These are phyloP conservation scores for Flaveria linearis DNA, from an alignment of 129 eudicot genomes.

Conservation along the genomic window DNA sequence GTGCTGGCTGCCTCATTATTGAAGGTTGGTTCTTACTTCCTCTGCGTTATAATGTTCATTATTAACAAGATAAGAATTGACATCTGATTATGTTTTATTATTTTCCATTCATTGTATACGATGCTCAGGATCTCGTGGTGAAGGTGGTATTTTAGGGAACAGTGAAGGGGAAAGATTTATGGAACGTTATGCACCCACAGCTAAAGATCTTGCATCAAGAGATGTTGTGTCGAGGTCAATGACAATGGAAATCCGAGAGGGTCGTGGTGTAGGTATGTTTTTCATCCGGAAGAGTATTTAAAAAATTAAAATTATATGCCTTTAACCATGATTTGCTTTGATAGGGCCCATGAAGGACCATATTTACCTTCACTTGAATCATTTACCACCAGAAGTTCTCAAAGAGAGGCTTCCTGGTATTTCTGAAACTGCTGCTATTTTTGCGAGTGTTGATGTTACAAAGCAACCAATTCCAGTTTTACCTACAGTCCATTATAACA, in stretches of 20 bases:
- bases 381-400: slow-evolving; percentile 97
- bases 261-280: slow-evolving; percentile 95
- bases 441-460: slow-evolving; percentile 98
- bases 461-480: slow-evolving; percentile 98
- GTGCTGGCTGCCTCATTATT: slow-evolving; percentile 98
- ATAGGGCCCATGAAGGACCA: slow-evolving; percentile 93
- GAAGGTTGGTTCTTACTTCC: slow-evolving; percentile 58
- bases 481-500: slow-evolving; percentile 95
- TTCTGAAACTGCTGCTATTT: slow-evolving; percentile 97
- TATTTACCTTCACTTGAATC: slow-evolving; percentile 89
- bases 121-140: slow-evolving; percentile 86
- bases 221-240: slow-evolving; percentile 97
- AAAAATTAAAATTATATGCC: not conserved
- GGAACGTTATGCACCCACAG: slow-evolving; percentile 99
- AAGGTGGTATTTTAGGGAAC: slow-evolving; percentile 93
- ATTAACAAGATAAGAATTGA: not conserved
- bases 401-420: slow-evolving; percentile 99
- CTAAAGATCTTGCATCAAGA: slow-evolving; percentile 98
- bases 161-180: slow-evolving; percentile 97
- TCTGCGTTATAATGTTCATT: not conserved
- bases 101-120: not conserved
- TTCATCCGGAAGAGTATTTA: not conserved
- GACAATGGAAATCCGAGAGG: slow-evolving; percentile 99
- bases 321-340: slow-evolving; percentile 17
- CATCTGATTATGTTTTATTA: not conserved